Evolutionary conservation across 2,329 filamentous ascomycete species (phyloP).

Genomic region (Colletotrichum higginsianum): DNA sequence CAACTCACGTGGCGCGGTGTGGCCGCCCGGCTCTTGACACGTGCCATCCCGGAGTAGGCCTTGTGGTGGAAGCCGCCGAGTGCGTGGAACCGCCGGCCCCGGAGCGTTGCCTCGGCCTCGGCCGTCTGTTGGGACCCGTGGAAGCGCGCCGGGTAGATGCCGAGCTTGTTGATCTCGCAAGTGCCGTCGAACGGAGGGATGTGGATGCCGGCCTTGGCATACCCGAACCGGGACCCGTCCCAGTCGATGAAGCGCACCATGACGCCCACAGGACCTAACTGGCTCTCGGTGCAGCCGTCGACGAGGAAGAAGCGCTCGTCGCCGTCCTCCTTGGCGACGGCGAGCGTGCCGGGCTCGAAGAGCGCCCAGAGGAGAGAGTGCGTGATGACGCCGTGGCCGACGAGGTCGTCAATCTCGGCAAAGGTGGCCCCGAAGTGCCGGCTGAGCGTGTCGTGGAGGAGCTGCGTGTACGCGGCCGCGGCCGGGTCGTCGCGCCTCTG

Average conservation of each 20-base stretch:
- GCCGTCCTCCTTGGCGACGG: background rate
- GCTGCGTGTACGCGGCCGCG: background rate
- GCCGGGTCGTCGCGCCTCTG: background rate
- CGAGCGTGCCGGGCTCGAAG: slow-evolving; percentile 2
- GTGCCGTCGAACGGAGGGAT: background rate
- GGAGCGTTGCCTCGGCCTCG: background rate
- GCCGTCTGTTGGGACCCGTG: no score
- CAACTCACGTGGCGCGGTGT: background rate
- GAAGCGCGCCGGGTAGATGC: background rate
- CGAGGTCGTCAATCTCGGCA: background rate
- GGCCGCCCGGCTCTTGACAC: background rate
- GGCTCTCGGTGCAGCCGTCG: background rate
- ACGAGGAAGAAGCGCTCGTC: background rate
- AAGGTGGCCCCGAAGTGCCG: background rate
- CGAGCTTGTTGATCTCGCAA: background rate
- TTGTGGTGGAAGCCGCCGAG: slow-evolving; percentile 10
- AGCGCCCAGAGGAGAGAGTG: background rate
- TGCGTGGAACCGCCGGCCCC: background rate
- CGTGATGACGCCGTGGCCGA: slow-evolving; percentile 4
- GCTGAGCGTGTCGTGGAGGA: background rate
- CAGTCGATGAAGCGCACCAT: background rate
- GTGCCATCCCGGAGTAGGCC: background rate
- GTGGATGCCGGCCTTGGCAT: background rate
- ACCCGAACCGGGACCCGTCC: slow-evolving; percentile 4
- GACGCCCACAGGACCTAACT: background rate